Percentiles rank a stretch among this genome's conserved stretches.
These are phyloP conservation scores for Phytopythium litorale DNA, from an alignment of 352 stramenopile species.

Conservation along the genomic window DNA sequence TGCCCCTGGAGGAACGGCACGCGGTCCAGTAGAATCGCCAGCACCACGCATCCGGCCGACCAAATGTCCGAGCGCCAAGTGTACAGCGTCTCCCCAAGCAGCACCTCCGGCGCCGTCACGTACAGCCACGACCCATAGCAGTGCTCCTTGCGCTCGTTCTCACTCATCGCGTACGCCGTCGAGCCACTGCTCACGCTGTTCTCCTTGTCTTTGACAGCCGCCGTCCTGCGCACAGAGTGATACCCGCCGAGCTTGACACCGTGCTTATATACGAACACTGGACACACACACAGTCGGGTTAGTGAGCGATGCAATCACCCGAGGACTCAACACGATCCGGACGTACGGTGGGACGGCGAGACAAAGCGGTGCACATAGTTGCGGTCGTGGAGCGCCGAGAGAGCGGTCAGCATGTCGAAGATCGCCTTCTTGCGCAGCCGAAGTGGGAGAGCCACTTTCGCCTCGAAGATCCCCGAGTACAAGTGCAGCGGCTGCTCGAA, in stretches of 20 bases:
- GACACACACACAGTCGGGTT: neutral
- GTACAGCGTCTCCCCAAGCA: slow-evolving; percentile 67
- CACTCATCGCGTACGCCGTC: slow-evolving; percentile 56
- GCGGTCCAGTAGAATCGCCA: slow-evolving; percentile 66
- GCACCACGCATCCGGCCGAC: slow-evolving; percentile 58
- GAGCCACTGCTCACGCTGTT: slow-evolving; percentile 17
- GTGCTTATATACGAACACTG: slow-evolving; percentile 68
- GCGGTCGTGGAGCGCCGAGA: slow-evolving; percentile 63
- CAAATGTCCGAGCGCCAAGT: slow-evolving; percentile 76
- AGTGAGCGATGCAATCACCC: neutral
- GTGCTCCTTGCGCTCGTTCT: slow-evolving; percentile 79
- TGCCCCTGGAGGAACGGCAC: slow-evolving; percentile 59
- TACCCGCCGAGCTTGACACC: slow-evolving; percentile 67
- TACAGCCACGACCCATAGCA: slow-evolving; percentile 61
- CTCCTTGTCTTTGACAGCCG: slow-evolving; percentile 29
- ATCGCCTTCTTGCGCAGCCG: slow-evolving; percentile 61
- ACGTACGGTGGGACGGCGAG: slow-evolving; percentile 50
- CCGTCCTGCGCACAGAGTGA: slow-evolving; percentile 57
- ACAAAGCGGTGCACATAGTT: slow-evolving; percentile 78
- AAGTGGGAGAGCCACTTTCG: slow-evolving; percentile 37
- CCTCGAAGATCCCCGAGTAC: slow-evolving; percentile 70
- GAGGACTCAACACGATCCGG: neutral
- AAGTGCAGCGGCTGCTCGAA: slow-evolving; percentile 81
- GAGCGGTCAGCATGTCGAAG: slow-evolving; percentile 61
- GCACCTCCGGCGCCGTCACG: slow-evolving; percentile 60